Percentiles rank a stretch among this genome's conserved stretches.
These are phyloP conservation scores for Sclerotinia nivalis DNA, from an alignment of 2,329 filamentous ascomycete genomes.

Conservation along the genomic window DNA sequence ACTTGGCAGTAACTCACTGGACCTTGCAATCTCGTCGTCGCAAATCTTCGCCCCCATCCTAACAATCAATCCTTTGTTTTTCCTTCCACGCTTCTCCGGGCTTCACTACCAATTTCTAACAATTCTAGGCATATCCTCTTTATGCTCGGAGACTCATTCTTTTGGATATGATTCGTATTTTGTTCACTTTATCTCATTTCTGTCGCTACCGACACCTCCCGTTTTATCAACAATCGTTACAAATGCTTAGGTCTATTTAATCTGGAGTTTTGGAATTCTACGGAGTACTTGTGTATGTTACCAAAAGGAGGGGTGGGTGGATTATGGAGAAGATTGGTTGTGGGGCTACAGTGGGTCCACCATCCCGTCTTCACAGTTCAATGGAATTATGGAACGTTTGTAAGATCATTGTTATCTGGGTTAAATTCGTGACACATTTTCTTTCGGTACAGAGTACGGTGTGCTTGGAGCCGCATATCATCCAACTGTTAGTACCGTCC, in stretches of 20 bases:
- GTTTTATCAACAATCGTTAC: constrained; percentile 28
- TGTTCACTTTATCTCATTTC: constrained; percentile 23
- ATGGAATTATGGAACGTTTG: background rate
- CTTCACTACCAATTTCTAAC: constrained; percentile 18
- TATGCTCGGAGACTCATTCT: constrained; percentile 19
- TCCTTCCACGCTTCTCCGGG: background rate
- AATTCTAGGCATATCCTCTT: constrained; percentile 24
- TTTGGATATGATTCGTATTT: constrained; percentile 23
- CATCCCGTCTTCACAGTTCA: background rate
- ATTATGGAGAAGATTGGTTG: constrained; percentile 10
- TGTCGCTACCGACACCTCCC: constrained; percentile 28
- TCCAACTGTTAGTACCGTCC: background rate
- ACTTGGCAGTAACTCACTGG: constrained; percentile 25
- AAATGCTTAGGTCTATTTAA: constrained; percentile 10
- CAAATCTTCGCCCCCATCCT: constrained; percentile 9
- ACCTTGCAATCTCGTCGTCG: background rate
- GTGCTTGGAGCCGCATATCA: background rate
- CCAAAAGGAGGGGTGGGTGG: constrained; percentile 4
- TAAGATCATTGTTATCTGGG: background rate
- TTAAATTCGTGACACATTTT: background rate
- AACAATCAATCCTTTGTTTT: background rate
- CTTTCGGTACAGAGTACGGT: background rate
- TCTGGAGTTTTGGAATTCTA: constrained; percentile 23
- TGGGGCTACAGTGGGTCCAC: background rate
- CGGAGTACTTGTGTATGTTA: constrained; percentile 17